Evolutionary conservation across 495 filamentous ascomycete species (phyloP).

Genomic region (Penicillium parvum): DNA sequence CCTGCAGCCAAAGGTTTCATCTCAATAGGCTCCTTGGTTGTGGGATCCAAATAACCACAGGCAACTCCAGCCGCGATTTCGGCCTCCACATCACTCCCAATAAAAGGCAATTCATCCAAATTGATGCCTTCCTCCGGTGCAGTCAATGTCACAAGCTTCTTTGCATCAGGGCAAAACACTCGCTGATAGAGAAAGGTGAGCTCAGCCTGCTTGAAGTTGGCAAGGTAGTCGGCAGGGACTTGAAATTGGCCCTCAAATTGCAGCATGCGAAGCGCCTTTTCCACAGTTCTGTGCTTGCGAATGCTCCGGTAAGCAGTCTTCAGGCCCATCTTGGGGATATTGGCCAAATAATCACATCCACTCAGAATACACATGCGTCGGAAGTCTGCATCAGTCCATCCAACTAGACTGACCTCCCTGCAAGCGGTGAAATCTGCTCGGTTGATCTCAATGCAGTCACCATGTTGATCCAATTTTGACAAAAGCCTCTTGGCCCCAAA

Average conservation of each 20-base stretch:
- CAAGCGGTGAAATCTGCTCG: constrained; percentile 82
- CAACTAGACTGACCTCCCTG: constrained; percentile 79
- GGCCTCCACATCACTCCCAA: constrained; percentile 67
- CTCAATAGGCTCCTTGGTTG: constrained; percentile 71
- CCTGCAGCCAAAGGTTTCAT: constrained; percentile 27
- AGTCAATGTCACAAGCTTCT: constrained; percentile 68
- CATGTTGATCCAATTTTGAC: constrained; percentile 92
- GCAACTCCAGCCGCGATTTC: constrained; percentile 72
- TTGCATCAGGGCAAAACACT: constrained; percentile 76
- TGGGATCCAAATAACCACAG: constrained; percentile 81
- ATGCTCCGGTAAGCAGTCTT: constrained; percentile 91
- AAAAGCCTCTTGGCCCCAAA: constrained; percentile 88
- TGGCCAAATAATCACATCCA: constrained; percentile 93
- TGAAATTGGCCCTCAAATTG: constrained; percentile 81
- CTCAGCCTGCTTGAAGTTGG: constrained; percentile 77
- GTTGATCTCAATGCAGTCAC: constrained; percentile 87
- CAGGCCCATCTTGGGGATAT: constrained; percentile 78
- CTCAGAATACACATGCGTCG: constrained; percentile 93
- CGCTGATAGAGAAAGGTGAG: constrained; percentile 90
- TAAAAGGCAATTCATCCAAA: constrained; percentile 66
- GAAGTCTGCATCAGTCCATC: constrained; percentile 90
- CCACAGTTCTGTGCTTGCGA: constrained; percentile 81
- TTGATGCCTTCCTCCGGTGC: constrained; percentile 55
- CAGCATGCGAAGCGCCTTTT: constrained; percentile 73
- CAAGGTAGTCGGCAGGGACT: constrained; percentile 73